A percentile compares a stretch with the other conserved stretches of the same genome.
Conservation (phyloP, 176 grass and related monocot genomes). For the Eleusine indica region DNA sequence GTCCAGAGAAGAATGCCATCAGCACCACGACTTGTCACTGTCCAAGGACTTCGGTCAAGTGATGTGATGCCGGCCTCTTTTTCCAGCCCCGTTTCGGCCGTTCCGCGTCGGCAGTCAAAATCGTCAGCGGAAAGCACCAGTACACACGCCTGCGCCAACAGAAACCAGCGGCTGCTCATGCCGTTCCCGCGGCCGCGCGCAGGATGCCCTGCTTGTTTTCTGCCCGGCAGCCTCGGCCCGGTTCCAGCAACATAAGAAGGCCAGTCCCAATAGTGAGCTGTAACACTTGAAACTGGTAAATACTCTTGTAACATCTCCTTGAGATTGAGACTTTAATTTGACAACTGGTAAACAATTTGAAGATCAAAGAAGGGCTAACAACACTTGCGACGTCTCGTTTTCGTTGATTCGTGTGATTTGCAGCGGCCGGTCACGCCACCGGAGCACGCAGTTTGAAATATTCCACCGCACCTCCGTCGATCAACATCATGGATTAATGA, state of each 20-base stretch:
- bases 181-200: neutral
- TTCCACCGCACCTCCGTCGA: conserved; percentile 6
- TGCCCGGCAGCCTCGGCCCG: neutral
- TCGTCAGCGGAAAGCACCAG: neutral
- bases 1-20: neutral
- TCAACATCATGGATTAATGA: neutral
- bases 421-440: conserved; percentile 21
- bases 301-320: too few species aligned
- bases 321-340: too few species aligned
- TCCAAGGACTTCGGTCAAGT: neutral
- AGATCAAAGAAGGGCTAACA: neutral
- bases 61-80: neutral
- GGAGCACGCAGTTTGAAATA: neutral
- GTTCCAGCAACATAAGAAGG: too few species aligned
- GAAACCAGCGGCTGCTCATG: neutral
- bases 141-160: neutral
- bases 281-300: too few species aligned
- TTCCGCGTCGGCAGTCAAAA: neutral
- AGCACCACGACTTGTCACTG: neutral
- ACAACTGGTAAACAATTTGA: too few species aligned
- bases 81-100: neutral
- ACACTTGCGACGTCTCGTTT: neutral
- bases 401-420: neutral
- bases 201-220: neutral
- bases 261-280: too few species aligned